phyloP scores from a whole-genome alignment of 352 stramenopile genomes.

The Globisporangium canariense region DNA sequence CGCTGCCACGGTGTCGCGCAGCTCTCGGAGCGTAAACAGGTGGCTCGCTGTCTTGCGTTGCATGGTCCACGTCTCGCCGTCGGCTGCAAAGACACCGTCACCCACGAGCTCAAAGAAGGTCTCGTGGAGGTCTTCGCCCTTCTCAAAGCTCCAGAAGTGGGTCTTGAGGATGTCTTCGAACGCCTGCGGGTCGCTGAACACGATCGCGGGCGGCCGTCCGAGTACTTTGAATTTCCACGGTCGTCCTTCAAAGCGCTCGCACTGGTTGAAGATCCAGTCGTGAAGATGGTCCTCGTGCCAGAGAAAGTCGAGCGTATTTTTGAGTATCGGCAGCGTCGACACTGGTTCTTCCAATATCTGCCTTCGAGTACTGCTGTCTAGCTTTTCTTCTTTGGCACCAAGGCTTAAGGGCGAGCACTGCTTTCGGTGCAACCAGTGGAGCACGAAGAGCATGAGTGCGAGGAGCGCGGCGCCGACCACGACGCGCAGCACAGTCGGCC shows the following conservation, averaged over 20 bases:
- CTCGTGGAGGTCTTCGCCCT: neutral
- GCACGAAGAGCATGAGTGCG: neutral
- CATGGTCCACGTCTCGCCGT: slow-evolving; percentile 12
- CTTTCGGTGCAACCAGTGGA: neutral
- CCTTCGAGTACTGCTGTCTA: neutral
- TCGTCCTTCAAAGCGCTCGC: neutral
- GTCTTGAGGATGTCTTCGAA: slow-evolving; percentile 13
- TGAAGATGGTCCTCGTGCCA: neutral
- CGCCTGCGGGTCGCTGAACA: slow-evolving; percentile 1
- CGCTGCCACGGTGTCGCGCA: slow-evolving; percentile 18
- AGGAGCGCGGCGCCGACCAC: neutral
- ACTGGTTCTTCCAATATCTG: neutral
- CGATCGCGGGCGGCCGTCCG: neutral
- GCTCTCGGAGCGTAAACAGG: slow-evolving; percentile 17
- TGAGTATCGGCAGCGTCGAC: slow-evolving; percentile 5
- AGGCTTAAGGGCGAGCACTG: neutral
- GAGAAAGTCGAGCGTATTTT: slow-evolving; percentile 9
- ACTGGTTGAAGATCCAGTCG: slow-evolving; percentile 7
- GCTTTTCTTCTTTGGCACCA: neutral
- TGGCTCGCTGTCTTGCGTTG: slow-evolving; percentile 23
- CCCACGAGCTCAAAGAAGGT: neutral
- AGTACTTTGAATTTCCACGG: slow-evolving; percentile 3
- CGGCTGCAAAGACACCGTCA: slow-evolving; percentile 5
- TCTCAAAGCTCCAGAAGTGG: slow-evolving; percentile 12
- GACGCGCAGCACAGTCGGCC: neutral